Evolutionary conservation across 305 asterid genomes (phyloP).

Genomic region (Solanum chacoense): DNA sequence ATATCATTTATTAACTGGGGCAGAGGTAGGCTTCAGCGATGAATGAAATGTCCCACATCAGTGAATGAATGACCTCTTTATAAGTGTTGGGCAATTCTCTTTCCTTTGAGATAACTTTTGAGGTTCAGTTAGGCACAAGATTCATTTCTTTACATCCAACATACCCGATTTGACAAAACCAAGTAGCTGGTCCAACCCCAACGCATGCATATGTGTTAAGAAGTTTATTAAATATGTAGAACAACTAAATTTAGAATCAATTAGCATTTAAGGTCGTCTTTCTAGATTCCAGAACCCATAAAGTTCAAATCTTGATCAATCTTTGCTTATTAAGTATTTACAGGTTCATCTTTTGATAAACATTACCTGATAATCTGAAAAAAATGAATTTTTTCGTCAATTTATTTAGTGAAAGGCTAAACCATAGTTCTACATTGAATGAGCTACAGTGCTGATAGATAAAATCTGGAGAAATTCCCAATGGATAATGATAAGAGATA

Average conservation of each 20-base stretch:
- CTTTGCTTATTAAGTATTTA: neutral
- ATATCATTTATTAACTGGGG: neutral
- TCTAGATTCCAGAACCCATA: neutral
- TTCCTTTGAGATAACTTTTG: neutral
- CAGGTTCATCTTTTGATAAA: no score
- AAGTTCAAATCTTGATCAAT: neutral
- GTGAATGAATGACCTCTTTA: neutral
- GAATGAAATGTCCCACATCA: neutral
- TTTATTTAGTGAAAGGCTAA: neutral
- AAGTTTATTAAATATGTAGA: no score
- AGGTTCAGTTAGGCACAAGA: neutral
- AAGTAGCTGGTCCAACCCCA: no score
- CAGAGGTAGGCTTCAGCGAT: neutral
- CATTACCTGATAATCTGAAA: no score
- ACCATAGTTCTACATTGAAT: no score
- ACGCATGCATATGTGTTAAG: neutral
- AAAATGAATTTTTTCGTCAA: no score
- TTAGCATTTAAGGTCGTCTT: neutral
- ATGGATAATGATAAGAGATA: neutral
- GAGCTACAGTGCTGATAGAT: no score
- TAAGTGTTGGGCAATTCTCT: neutral
- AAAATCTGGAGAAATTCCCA: no score
- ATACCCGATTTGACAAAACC: no score
- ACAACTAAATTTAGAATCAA: neutral
- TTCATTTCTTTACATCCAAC: neutral